phyloP scores from a whole-genome alignment of 108 stramenopile genomes.

The Fistulifera pelliculosa region DNA sequence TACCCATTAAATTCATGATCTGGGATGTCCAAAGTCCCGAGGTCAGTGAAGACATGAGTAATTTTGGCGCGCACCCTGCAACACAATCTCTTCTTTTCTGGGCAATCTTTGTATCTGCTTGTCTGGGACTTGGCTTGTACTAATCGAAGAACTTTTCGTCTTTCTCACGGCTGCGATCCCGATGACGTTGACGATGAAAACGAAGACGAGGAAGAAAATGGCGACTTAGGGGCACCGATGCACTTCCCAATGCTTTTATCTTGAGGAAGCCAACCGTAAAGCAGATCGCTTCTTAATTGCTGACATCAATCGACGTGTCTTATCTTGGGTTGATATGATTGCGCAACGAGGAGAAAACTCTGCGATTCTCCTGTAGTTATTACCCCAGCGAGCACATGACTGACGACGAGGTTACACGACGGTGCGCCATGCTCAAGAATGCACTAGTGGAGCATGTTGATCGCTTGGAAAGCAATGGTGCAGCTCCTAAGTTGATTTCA shows the following conservation, averaged over 20 bases:
- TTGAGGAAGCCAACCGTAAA: conserved; percentile 35
- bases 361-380: conserved; percentile 64
- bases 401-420: conserved; percentile 23
- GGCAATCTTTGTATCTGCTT: conserved; percentile 52
- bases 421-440: conserved; percentile 40
- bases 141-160: conserved; percentile 12
- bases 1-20: conserved; percentile 26
- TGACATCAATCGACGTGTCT: conserved; percentile 64
- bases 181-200: conserved; percentile 19
- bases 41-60: conserved; percentile 4
- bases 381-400: conserved; percentile 31
- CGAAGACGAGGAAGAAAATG: conserved; percentile 32
- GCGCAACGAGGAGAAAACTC: conserved; percentile 39
- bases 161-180: neutral
- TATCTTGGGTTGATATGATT: conserved; percentile 70
- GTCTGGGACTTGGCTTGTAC: conserved; percentile 69
- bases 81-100: conserved; percentile 81
- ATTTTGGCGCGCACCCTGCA: conserved; percentile 46
- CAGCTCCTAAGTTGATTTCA: conserved; percentile 26
- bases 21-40: conserved; percentile 37
- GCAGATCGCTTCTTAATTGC: conserved; percentile 48
- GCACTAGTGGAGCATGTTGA: conserved; percentile 38
- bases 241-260: conserved; percentile 23
- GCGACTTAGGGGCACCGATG: conserved; percentile 16
- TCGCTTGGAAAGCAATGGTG: conserved; percentile 3